Conservation (phyloP, 331 rosid genomes). For the Malus hybrid region DNA sequence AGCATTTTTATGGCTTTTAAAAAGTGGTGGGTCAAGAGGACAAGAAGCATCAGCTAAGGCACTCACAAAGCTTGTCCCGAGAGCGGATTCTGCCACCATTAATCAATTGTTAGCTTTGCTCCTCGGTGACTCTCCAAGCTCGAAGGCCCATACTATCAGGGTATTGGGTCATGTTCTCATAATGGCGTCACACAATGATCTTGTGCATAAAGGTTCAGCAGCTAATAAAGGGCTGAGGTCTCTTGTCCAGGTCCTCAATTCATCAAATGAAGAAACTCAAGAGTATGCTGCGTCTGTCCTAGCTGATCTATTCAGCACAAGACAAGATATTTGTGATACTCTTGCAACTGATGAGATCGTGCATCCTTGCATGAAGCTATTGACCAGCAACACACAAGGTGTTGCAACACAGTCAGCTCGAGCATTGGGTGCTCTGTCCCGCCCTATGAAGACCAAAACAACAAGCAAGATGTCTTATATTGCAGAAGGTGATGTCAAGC, state of each 20-base stretch:
- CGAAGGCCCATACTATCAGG: slow-evolving; percentile 64
- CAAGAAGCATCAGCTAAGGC: slow-evolving; percentile 94
- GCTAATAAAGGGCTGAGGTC: slow-evolving; percentile 77
- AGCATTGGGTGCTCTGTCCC: slow-evolving; percentile 78
- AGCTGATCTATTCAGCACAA: slow-evolving; percentile 78
- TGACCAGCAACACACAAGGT: slow-evolving; percentile 71
- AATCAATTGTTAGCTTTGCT: slow-evolving; percentile 87
- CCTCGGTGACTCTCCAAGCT: slow-evolving; percentile 68
- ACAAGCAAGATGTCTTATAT: slow-evolving; percentile 57
- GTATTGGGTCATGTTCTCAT: slow-evolving; percentile 88
- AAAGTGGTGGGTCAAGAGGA: slow-evolving; percentile 78
- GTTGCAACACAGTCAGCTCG: slow-evolving; percentile 97
- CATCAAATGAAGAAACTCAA: slow-evolving; percentile 80
- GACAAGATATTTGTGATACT: slow-evolving; percentile 88
- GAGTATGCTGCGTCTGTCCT: slow-evolving; percentile 80
- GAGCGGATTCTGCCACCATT: slow-evolving; percentile 83
- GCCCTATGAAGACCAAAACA: slow-evolving; percentile 64
- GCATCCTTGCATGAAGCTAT: slow-evolving; percentile 84
- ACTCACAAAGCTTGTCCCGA: slow-evolving; percentile 65
- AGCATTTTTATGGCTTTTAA: slow-evolving; percentile 84
- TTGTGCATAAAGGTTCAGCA: slow-evolving; percentile 71
- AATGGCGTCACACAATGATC: slow-evolving; percentile 62
- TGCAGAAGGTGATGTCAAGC: slow-evolving; percentile 73
- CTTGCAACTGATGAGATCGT: slow-evolving; percentile 85
- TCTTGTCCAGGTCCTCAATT: slow-evolving; percentile 78